Base-by-base conservation (phyloP, 1,139 yeast genomes). In the Geotrichum australiense region DNA sequence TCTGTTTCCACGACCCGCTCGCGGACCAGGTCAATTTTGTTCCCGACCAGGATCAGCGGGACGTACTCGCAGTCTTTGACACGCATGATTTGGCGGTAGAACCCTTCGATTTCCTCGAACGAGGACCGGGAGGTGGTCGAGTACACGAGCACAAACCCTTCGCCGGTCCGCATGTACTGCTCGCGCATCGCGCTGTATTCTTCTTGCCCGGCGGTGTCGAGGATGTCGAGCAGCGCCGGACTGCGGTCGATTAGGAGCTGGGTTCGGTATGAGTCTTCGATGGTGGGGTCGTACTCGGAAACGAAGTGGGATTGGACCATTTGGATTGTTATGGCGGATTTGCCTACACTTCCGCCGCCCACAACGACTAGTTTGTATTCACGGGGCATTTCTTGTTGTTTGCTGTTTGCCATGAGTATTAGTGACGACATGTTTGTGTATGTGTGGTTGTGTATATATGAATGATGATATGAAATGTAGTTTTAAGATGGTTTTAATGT, bases 271-370 rank as follows among this genome's bases (percentile, higher is more conserved):
- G 96, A 85, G 61, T 91, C 98, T 64, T 91, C 98, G 56, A 91
- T 91, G 15, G 98, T 91, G 12, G 98, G 98, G 65, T 93, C 65
- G 43, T 61, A 61, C 35, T 91, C 96, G 61, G 86, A 95, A 30
- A 89, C 94, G 26, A 45, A 45, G 29, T 39, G 43, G 6, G 37
- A 21, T 15, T 39, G 39, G 10, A 43, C 40, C 37, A 78, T 70
- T 27, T 89, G 94, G 49, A 89, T 87, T 35, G 97, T 87, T 51
- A 87, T 69, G 7, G 96, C 96, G 18, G 94, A 81, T 63, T 87
- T 87, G 67, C 97, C 97, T 47, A 87, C 96, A 66, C 95, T 96
- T 61, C 96, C 96, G 34, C 96, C 96, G 46, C 96, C 97, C 46
- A 87, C 95, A 41, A 87, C 96, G 8, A 87, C 96, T 49, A 87